A percentile compares a stretch with the other conserved stretches of the same genome.
phyloP scores from a whole-genome alignment of 768 basidiomycete species.

The Hericium alpestre region DNA sequence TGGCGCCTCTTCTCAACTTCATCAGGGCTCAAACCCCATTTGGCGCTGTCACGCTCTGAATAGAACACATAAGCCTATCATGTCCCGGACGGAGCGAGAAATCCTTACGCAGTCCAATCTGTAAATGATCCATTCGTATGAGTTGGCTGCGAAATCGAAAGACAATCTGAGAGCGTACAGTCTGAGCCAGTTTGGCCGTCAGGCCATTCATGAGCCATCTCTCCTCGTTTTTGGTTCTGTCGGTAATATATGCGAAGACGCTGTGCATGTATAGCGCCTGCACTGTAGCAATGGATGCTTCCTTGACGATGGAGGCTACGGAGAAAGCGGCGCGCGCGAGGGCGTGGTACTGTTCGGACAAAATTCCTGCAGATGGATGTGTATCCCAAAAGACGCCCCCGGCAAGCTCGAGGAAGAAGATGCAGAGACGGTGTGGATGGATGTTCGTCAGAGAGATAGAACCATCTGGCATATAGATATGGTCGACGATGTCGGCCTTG shows the following conservation, averaged over 20 bases:
- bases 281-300: constrained; percentile 36
- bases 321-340: constrained; percentile 39
- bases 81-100: too few species aligned
- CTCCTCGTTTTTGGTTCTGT: constrained; percentile 32
- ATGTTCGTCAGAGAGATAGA: constrained; percentile 22
- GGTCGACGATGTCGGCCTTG: constrained; percentile 26
- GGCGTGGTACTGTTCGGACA: constrained; percentile 27
- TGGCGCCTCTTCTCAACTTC: not conserved
- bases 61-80: not conserved
- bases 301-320: constrained; percentile 31
- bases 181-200: constrained; percentile 30
- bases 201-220: constrained; percentile 42
- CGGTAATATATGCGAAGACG: constrained; percentile 31
- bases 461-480: constrained; percentile 29
- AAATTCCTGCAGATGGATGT: constrained; percentile 15
- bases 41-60: not conserved
- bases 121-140: not conserved
- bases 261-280: constrained; percentile 38
- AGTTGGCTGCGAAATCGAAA: not conserved
- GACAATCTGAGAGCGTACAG: constrained; percentile 21
- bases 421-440: constrained; percentile 38
- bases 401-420: constrained; percentile 42
- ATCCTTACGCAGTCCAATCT: not conserved
- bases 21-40: not conserved
- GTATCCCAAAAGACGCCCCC: constrained; percentile 36